Evolutionary conservation across 495 filamentous ascomycete species (phyloP).

Genomic region (Ascobolus immersus): DNA sequence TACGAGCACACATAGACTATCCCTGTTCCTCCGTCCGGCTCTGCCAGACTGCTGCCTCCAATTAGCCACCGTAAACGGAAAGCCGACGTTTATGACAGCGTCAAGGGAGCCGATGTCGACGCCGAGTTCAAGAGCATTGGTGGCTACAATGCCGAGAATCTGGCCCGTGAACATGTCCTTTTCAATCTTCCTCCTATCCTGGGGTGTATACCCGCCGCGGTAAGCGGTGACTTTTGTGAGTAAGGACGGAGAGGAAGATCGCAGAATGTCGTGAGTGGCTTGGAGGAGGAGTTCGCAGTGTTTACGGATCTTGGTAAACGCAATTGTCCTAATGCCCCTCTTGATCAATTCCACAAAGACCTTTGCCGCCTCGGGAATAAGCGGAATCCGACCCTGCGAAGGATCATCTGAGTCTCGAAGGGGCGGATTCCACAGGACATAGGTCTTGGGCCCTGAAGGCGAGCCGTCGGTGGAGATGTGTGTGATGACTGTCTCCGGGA

Average conservation of each 20-base stretch:
- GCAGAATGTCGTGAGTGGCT: conserved; percentile 46
- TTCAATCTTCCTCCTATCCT: conserved; percentile 77
- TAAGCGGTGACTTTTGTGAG: conserved; percentile 67
- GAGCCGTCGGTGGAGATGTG: conserved; percentile 80
- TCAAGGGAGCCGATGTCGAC: conserved; percentile 92
- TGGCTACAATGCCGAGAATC: conserved; percentile 78
- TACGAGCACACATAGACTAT: conserved; percentile 72
- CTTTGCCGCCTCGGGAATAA: conserved; percentile 56
- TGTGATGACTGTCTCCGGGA: conserved; percentile 41
- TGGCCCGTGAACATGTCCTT: conserved; percentile 93
- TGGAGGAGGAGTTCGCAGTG: conserved; percentile 66
- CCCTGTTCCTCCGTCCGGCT: conserved; percentile 77
- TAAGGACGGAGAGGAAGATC: no score
- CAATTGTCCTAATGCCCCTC: conserved; percentile 74
- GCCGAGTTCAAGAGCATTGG: conserved; percentile 74
- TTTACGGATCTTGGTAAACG: conserved; percentile 69
- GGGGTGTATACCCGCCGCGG: conserved; percentile 81
- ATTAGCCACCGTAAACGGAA: conserved; percentile 86
- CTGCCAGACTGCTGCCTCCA: conserved; percentile 84
- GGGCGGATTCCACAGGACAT: conserved; percentile 94
- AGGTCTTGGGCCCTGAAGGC: conserved; percentile 80
- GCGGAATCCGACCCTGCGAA: conserved; percentile 59
- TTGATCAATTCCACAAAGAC: conserved; percentile 78
- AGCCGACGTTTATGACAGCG: conserved; percentile 79
- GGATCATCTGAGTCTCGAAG: conserved; percentile 69